phyloP scores from a whole-genome alignment of 352 stramenopile genomes.

The Elongisporangium senticosum region DNA sequence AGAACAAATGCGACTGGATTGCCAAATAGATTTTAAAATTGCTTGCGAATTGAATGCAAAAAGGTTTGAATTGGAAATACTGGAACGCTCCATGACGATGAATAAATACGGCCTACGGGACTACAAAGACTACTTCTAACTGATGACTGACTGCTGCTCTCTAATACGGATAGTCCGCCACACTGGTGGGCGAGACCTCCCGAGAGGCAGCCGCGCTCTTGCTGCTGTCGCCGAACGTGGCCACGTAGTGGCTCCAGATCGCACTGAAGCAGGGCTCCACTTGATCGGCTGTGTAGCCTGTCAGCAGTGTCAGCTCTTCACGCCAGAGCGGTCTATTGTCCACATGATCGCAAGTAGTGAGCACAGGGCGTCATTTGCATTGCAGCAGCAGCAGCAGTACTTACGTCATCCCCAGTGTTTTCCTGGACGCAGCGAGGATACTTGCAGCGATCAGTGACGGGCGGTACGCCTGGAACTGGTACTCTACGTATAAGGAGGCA shows the following conservation, averaged over 20 bases:
- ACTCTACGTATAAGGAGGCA: conserved; percentile 28
- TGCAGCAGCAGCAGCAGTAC: background rate
- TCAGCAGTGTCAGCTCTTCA: conserved; percentile 74
- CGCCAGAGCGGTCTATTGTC: conserved; percentile 59
- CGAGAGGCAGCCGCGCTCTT: conserved; percentile 35
- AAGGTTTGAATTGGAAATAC: no score
- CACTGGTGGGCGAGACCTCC: conserved; percentile 68
- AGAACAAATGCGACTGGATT: no score
- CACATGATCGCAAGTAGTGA: conserved; percentile 3
- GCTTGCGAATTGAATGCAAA: no score
- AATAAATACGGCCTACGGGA: background rate
- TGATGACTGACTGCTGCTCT: background rate
- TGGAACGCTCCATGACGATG: background rate
- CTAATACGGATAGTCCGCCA: conserved; percentile 34
- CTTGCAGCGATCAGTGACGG: conserved; percentile 72
- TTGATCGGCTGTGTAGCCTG: conserved; percentile 74
- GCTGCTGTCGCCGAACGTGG: conserved; percentile 63
- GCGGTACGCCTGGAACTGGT: conserved; percentile 76
- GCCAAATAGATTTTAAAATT: background rate
- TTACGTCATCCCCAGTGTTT: conserved; percentile 67
- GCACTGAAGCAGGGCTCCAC: conserved; percentile 80
- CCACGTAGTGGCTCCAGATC: conserved; percentile 80
- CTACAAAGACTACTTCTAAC: background rate
- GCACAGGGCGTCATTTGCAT: background rate
- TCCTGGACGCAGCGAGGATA: conserved; percentile 71